Evolutionary conservation across 2,329 filamentous ascomycete genomes (phyloP).

Genomic region (Exophiala mesophila): DNA sequence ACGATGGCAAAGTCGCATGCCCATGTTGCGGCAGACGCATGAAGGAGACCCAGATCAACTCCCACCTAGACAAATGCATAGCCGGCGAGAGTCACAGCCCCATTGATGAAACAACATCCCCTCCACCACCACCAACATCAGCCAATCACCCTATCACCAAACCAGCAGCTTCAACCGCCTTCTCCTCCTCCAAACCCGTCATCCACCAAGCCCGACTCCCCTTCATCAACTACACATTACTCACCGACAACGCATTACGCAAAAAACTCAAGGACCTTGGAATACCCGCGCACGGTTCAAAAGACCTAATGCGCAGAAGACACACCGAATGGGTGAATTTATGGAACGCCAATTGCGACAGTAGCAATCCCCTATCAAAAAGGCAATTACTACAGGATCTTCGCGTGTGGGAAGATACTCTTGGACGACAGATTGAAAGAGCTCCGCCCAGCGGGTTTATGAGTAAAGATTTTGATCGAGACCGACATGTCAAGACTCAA

Average conservation of each 20-base stretch:
- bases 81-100: conserved; percentile 24
- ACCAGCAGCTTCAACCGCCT: conserved; percentile 19
- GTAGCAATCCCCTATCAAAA: conserved; percentile 65
- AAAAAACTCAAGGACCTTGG: conserved; percentile 80
- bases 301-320: conserved; percentile 66
- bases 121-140: conserved; percentile 7
- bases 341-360: conserved; percentile 96
- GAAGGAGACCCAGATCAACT: conserved; percentile 71
- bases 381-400: conserved; percentile 71
- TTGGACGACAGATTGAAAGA: conserved; percentile 51
- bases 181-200: conserved; percentile 18
- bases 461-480: conserved; percentile 82
- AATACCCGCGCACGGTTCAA: conserved; percentile 65
- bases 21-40: conserved; percentile 76
- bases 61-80: conserved; percentile 70
- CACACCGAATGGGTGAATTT: conserved; percentile 93
- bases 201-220: conserved; percentile 59
- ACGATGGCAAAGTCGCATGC: conserved; percentile 75
- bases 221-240: conserved; percentile 75
- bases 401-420: conserved; percentile 78
- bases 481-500: conserved; percentile 69
- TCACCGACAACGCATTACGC: conserved; percentile 72
- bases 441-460: conserved; percentile 51
- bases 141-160: conserved; percentile 9
- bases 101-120: conserved; percentile 12